Evolutionary conservation across 306 rosid genomes (phyloP).

Genomic region (Echinosophora koreensis): DNA sequence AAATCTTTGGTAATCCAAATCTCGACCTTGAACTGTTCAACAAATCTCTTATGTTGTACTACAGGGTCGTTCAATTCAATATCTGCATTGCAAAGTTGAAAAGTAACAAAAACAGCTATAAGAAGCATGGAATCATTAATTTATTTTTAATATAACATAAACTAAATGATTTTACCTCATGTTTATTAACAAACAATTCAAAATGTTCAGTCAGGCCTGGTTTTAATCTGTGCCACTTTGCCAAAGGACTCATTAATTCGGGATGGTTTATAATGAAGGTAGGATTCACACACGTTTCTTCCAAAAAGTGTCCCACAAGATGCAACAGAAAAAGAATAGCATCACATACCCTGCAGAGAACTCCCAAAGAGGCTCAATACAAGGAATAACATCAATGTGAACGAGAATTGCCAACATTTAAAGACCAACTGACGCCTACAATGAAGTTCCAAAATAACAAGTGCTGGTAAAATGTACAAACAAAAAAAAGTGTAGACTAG

Average conservation of each 20-base stretch:
- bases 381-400: neutral
- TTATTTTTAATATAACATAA: neutral
- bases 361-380: slow-evolving; percentile 14
- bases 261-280: slow-evolving; percentile 91
- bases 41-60: slow-evolving; percentile 88
- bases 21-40: slow-evolving; percentile 97
- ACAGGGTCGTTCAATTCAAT: slow-evolving; percentile 96
- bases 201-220: slow-evolving; percentile 92
- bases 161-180: slow-evolving; percentile 60
- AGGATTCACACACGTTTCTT: slow-evolving; percentile 87
- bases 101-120: slow-evolving; percentile 35
- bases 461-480: no score
- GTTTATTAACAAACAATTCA: slow-evolving; percentile 86
- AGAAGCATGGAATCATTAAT: slow-evolving; percentile 6
- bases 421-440: neutral
- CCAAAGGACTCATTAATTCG: slow-evolving; percentile 94
- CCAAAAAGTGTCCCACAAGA: slow-evolving; percentile 98
- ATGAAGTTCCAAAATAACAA: neutral
- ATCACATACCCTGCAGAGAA: slow-evolving; percentile 21
- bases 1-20: slow-evolving; percentile 83
- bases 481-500: no score
- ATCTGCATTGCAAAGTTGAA: slow-evolving; percentile 86
- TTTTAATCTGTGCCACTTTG: slow-evolving; percentile 91
- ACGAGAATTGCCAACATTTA: slow-evolving; percentile 11
- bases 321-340: slow-evolving; percentile 51